Conservation (phyloP, 2,329 filamentous ascomycete genomes). For the Dactylellina cionopaga region DNA sequence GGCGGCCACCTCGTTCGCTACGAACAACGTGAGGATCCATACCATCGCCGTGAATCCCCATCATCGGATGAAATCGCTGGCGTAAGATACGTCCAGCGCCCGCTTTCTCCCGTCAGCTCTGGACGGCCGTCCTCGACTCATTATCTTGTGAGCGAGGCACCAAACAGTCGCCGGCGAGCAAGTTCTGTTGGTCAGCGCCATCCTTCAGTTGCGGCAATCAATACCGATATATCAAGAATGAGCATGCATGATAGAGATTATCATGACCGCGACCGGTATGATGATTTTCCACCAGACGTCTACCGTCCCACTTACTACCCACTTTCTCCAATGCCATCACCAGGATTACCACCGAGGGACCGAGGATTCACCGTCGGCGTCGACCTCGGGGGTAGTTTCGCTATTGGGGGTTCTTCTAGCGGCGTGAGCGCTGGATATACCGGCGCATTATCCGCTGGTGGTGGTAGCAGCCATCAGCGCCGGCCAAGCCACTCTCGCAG, state of each 20-base stretch:
- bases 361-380: constrained; percentile 41
- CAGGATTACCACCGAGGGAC: constrained; percentile 30
- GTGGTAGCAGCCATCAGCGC: neutral
- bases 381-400: constrained; percentile 37
- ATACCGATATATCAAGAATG: constrained; percentile 39
- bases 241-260: constrained; percentile 18
- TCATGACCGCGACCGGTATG: constrained; percentile 20
- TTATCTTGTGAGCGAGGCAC: constrained; percentile 26
- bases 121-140: constrained; percentile 22
- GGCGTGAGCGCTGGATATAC: constrained; percentile 27
- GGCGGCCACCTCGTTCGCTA: constrained; percentile 46
- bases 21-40: constrained; percentile 16
- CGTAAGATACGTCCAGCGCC: constrained; percentile 49
- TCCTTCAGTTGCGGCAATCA: constrained; percentile 5
- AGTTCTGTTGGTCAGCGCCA: constrained; percentile 36
- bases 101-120: constrained; percentile 34
- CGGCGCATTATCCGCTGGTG: neutral
- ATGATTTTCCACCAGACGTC: constrained; percentile 37
- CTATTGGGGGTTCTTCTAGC: constrained; percentile 25
- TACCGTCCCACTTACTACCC: constrained; percentile 41
- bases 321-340: constrained; percentile 44
- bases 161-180: constrained; percentile 26
- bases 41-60: constrained; percentile 25
- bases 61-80: constrained; percentile 30
- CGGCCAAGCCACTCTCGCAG: constrained; percentile 19